Evolutionary conservation across 257 asterid genomes (phyloP).

Genomic region (Plantago ovata): DNA sequence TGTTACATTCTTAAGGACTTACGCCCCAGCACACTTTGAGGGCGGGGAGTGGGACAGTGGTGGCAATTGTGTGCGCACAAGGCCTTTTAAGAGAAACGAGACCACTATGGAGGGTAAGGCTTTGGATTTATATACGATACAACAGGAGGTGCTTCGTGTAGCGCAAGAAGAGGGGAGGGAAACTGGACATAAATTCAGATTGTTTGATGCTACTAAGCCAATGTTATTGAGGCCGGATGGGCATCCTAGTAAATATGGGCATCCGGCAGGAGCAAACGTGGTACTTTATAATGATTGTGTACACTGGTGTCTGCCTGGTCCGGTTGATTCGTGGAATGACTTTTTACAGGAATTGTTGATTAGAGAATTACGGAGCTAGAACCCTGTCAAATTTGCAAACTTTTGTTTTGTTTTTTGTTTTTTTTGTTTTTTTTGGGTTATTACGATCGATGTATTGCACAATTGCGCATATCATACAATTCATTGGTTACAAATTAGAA

Average conservation of each 20-base stretch:
- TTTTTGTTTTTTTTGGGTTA: no score
- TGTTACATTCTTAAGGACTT: conserved; percentile 13
- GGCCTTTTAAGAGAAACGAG: conserved; percentile 11
- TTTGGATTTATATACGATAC: conserved; percentile 1
- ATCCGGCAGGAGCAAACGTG: conserved; percentile 7
- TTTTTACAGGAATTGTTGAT: conserved; percentile 9
- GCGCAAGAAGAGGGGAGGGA: conserved; percentile 3
- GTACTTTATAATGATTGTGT: conserved; percentile 11
- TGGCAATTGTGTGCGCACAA: conserved; percentile 12
- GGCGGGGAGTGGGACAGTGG: conserved; percentile 12
- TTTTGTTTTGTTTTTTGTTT: not conserved
- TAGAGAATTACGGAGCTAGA: conserved; percentile 2
- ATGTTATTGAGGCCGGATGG: conserved; percentile 13
- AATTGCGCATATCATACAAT: no score
- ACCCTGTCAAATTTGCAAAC: not conserved
- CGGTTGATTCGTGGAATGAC: conserved; percentile 6
- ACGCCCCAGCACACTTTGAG: conserved; percentile 9
- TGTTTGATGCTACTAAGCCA: conserved; percentile 8
- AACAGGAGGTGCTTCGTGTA: not conserved
- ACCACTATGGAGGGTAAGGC: not conserved
- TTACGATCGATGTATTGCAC: no score
- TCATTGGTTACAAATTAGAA: no score
- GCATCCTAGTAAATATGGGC: conserved; percentile 11
- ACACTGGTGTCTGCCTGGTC: conserved; percentile 12
- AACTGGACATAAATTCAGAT: not conserved